These are phyloP conservation scores for Globisporangium cederbergense DNA, from an alignment of 352 stramenopile genomes.

Conservation along the genomic window DNA sequence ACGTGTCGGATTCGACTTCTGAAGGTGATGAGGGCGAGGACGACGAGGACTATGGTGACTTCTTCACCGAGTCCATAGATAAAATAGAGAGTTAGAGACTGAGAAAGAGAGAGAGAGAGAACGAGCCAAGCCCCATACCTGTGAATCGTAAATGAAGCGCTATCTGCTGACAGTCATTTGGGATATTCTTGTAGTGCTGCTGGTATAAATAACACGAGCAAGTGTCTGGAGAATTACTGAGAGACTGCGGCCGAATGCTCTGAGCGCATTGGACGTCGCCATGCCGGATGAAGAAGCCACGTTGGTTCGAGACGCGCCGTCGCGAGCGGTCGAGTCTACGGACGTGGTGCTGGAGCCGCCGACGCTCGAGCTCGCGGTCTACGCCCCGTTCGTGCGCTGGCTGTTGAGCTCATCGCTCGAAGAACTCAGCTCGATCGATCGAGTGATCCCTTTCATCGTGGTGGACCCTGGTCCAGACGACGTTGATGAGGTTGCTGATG, in stretches of 20 bases:
- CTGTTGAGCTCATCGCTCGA: slow-evolving; percentile 41
- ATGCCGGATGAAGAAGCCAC: slow-evolving; percentile 10
- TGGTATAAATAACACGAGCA: slow-evolving; percentile 13
- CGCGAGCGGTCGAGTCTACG: slow-evolving; percentile 12
- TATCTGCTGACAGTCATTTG: neutral
- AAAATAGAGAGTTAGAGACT: slow-evolving; percentile 27
- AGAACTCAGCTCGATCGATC: slow-evolving; percentile 37
- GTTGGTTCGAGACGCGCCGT: neutral
- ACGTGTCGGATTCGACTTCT: neutral
- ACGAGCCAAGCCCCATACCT: slow-evolving; percentile 6
- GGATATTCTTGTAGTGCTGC: neutral
- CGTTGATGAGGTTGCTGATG: neutral
- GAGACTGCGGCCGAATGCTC: slow-evolving; percentile 4
- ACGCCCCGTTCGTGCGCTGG: slow-evolving; percentile 61
- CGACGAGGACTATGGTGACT: slow-evolving; percentile 19
- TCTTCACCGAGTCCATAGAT: slow-evolving; percentile 22
- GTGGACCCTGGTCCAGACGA: neutral
- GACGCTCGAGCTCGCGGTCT: slow-evolving; percentile 32
- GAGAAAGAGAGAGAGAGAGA: neutral
- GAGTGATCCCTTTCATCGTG: slow-evolving; percentile 21
- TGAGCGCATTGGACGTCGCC: slow-evolving; percentile 6
- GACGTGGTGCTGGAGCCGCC: slow-evolving; percentile 27
- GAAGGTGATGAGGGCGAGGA: slow-evolving; percentile 21
- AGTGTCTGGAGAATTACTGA: slow-evolving; percentile 1
- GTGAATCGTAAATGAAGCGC: slow-evolving; percentile 9